Percentiles rank a stretch among this genome's conserved stretches.
Conservation (phyloP, 352 stramenopile species). For the Phytophthora brassicae region DNA sequence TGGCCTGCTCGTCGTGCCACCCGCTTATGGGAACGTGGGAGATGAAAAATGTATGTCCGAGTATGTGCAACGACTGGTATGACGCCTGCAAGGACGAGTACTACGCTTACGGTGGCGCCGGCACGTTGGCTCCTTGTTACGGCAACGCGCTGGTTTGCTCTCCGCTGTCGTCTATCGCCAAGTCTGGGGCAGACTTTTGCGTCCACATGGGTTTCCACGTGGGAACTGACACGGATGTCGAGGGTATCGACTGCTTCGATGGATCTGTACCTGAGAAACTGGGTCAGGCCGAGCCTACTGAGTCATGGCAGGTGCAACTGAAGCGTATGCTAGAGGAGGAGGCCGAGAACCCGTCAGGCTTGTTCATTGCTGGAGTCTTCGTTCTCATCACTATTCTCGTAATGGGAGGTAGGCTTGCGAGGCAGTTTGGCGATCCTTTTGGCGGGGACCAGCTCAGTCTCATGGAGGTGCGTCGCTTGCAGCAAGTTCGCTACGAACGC, state of each 20-base stretch:
- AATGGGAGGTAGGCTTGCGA: slow-evolving; percentile 48
- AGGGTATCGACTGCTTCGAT: slow-evolving; percentile 83
- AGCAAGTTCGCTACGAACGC: slow-evolving; percentile 73
- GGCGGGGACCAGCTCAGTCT: slow-evolving; percentile 60
- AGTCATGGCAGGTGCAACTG: slow-evolving; percentile 57
- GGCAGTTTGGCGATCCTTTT: slow-evolving; percentile 46
- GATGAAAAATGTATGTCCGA: slow-evolving; percentile 74
- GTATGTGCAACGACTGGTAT: slow-evolving; percentile 78
- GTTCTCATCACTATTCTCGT: slow-evolving; percentile 54
- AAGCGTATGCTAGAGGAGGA: slow-evolving; percentile 68
- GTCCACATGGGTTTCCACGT: slow-evolving; percentile 81
- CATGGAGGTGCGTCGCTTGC: slow-evolving; percentile 66
- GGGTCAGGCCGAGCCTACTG: slow-evolving; percentile 53
- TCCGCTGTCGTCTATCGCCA: slow-evolving; percentile 57
- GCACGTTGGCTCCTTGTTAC: slow-evolving; percentile 73
- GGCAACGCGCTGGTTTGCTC: slow-evolving; percentile 84
- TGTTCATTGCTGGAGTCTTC: slow-evolving; percentile 69
- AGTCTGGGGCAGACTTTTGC: slow-evolving; percentile 66
- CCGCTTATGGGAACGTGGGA: slow-evolving; percentile 74
- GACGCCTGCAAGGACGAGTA: slow-evolving; percentile 72
- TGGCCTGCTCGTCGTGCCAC: slow-evolving; percentile 81
- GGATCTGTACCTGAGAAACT: slow-evolving; percentile 66
- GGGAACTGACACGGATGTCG: slow-evolving; percentile 56
- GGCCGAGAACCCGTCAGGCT: slow-evolving; percentile 61
- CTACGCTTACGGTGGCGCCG: slow-evolving; percentile 64